Conservation (phyloP, 495 filamentous ascomycete species). For the Penicillium longicatenatum region DNA sequence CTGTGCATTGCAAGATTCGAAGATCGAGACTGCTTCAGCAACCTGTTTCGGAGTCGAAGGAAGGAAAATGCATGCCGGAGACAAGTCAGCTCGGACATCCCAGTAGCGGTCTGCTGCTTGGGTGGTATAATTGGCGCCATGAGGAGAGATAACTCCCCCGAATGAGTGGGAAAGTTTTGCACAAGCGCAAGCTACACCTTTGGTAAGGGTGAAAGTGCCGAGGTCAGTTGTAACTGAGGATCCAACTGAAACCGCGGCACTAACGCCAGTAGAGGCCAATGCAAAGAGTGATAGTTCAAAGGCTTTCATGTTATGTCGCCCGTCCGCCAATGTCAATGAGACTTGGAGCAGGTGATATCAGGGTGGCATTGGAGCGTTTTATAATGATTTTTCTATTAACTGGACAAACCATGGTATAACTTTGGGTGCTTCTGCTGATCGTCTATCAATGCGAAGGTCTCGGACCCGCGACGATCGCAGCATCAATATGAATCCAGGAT, state of each 20-base stretch:
- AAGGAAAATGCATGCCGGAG: conserved; percentile 35
- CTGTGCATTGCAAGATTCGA: conserved; percentile 26
- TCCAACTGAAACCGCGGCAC: too few relatives aligned
- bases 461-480: too few relatives aligned
- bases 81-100: conserved; percentile 31
- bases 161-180: conserved; percentile 14
- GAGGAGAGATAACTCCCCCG: conserved; percentile 12
- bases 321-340: too few relatives aligned
- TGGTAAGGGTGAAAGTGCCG: not conserved
- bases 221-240: not conserved
- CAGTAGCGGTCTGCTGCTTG: conserved; percentile 23
- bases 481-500: too few relatives aligned
- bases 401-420: not conserved
- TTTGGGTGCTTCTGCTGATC: too few relatives aligned
- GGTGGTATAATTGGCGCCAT: conserved; percentile 17
- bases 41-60: conserved; percentile 31
- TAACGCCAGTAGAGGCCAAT: too few relatives aligned
- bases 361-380: not conserved
- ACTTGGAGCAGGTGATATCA: too few relatives aligned
- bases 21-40: conserved; percentile 21
- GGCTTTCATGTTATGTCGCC: too few relatives aligned
- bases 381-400: not conserved
- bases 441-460: too few relatives aligned
- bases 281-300: too few relatives aligned
- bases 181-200: conserved; percentile 21